Evolutionary conservation across 257 asterid species (phyloP), one percentile per base, ranked within the genome.

Genomic region (Lycium ferocissimum): DNA sequence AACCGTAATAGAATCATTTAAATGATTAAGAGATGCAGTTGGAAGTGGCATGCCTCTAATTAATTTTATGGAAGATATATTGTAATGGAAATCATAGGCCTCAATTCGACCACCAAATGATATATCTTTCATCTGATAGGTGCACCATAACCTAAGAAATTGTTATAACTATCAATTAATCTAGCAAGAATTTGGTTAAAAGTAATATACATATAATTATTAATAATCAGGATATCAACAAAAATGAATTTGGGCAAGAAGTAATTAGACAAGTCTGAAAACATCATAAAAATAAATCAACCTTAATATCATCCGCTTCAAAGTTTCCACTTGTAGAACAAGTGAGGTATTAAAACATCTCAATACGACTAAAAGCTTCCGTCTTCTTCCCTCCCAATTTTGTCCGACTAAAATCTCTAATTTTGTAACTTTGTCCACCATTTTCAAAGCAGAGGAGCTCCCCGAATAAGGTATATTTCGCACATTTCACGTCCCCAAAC

Each of bases 11-110:
- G 47, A 22, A 80, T 80, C 83, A 51, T 56, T 61, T 20, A 80
- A 80, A 6, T 7, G 69, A 9, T 33, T 35, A 22, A 80, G 35
- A 9, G 18, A 47, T 20, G 83, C 83, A 33, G 45, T 33, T 51
- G 56, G 66, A 12, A 80, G 69, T 33, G 83, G 70, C 17, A 26
- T 5, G n/a, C 18, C 33, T 26, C 33, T 26, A 26, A 26, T 26
- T 26, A 26, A 26, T 26, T 26, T 26, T 26, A 80, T 22, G 6
- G 47, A 45, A 20, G 66, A 40, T n/a, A 80, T 7, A 15, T 80
- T 80, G 69, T 51, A 80, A 33, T 80, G 70, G 4, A 53, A 14
- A 13, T 80, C 47, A 56, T 20, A 80, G 0, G 83, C 83, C 8
- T 9, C 20, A 13, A 80, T 40, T 20, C 56, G 9, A n/a, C 83